A percentile compares a stretch with the other conserved stretches of the same genome.
Evolutionary conservation across 2,329 filamentous ascomycete genomes (phyloP).

Genomic region (Trichoderma aggressivum): DNA sequence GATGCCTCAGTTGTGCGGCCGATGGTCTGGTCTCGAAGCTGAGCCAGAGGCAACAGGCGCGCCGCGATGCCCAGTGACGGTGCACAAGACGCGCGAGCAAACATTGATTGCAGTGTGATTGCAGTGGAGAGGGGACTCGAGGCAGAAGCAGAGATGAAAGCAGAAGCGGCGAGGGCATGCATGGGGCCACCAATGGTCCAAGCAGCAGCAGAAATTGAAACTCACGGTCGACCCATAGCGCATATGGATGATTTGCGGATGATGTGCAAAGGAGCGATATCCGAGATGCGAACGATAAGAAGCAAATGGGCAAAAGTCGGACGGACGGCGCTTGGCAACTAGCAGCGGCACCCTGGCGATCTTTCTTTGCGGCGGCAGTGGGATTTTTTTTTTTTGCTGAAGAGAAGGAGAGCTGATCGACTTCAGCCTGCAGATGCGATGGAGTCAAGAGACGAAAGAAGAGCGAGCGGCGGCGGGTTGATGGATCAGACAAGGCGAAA

Average conservation of each 20-base stretch:
- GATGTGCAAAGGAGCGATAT: background rate
- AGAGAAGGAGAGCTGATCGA: background rate
- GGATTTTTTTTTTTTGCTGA: background rate
- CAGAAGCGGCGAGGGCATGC: background rate
- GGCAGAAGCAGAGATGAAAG: background rate
- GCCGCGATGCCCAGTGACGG: background rate
- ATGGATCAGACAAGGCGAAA: background rate
- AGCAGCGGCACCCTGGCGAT: background rate
- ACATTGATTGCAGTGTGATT: background rate
- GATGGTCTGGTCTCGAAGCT: background rate
- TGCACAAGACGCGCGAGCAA: background rate
- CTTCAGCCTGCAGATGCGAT: background rate
- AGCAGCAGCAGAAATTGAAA: background rate
- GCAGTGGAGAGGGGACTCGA: background rate
- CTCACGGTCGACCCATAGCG: conserved; percentile 20
- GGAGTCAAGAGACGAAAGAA: background rate
- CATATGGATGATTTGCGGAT: background rate
- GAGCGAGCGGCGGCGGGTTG: conserved; percentile 5
- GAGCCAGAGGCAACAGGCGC: background rate
- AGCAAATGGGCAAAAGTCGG: background rate
- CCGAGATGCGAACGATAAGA: background rate
- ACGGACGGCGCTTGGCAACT: background rate
- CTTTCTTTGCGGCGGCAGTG: background rate
- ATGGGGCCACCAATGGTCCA: background rate
- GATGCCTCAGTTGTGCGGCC: background rate